Evolutionary conservation across 192 early-diverging fungal genomes (phyloP).

Genomic region (Coemansia javaensis): DNA sequence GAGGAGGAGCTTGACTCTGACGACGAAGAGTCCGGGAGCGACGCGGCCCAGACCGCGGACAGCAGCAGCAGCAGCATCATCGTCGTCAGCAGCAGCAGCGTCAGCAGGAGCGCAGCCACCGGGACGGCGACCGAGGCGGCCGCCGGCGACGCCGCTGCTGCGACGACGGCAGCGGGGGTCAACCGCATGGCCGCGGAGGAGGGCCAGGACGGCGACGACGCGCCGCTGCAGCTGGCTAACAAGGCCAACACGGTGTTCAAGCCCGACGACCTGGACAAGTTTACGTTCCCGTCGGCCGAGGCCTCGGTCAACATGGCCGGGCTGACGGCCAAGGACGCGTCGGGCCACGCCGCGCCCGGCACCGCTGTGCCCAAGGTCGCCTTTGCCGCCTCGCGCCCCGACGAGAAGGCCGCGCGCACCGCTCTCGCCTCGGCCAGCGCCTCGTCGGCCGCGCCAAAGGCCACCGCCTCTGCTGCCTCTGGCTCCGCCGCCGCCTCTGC

Average conservation of each 20-base stretch:
- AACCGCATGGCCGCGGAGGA: too few relatives aligned
- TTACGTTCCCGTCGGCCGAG: slow-evolving; percentile 36
- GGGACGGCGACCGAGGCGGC: too few relatives aligned
- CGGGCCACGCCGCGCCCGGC: background rate
- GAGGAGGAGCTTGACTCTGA: slow-evolving; percentile 28
- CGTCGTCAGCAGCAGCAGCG: too few relatives aligned
- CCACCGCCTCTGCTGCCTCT: background rate
- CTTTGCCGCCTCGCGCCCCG: background rate
- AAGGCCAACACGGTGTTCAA: slow-evolving; percentile 34
- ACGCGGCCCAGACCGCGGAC: too few relatives aligned
- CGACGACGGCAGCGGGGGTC: background rate
- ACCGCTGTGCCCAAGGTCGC: background rate
- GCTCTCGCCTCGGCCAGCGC: background rate
- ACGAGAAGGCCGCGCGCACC: background rate
- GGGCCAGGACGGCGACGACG: background rate
- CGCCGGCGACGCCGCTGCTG: background rate
- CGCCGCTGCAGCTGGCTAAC: slow-evolving; percentile 27
- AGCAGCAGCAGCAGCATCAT: too few relatives aligned
- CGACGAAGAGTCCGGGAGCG: background rate
- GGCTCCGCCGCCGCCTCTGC: too few relatives aligned
- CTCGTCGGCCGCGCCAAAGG: background rate
- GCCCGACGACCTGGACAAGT: slow-evolving; percentile 45
- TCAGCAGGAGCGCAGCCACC: too few relatives aligned
- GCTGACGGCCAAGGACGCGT: background rate
- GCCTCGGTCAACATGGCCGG: slow-evolving; percentile 31